These are phyloP conservation scores for Russula emetica DNA, from an alignment of 768 basidiomycete genomes.

Conservation along the genomic window DNA sequence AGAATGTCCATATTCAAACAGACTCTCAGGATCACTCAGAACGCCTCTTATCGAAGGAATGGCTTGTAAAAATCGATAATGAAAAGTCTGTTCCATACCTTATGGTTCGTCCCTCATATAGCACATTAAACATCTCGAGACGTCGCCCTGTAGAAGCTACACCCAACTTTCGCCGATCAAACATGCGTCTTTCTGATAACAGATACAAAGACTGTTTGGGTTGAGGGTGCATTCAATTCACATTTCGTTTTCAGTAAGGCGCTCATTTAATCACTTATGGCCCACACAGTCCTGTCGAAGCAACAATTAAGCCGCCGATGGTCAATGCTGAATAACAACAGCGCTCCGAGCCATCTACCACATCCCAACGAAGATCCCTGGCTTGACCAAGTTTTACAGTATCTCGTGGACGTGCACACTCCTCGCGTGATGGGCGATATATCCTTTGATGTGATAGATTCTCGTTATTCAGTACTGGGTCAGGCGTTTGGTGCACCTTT, in stretches of 20 bases:
- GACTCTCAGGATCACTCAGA: constrained; percentile 50
- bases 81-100: constrained; percentile 63
- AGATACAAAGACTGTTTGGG: constrained; percentile 71
- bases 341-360: constrained; percentile 31
- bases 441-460: constrained; percentile 55
- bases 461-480: constrained; percentile 53
- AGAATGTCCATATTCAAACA: background rate
- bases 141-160: constrained; percentile 49
- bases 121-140: constrained; percentile 3
- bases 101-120: constrained; percentile 47
- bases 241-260: constrained; percentile 5
- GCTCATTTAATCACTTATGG: constrained; percentile 17
- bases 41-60: constrained; percentile 59
- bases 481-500: constrained; percentile 19
- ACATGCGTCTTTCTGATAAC: constrained; percentile 62
- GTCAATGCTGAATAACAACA: constrained; percentile 51
- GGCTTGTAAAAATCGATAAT: constrained; percentile 65
- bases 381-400: constrained; percentile 51
- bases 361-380: constrained; percentile 55
- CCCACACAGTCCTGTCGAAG: constrained; percentile 45
- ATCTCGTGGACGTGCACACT: constrained; percentile 57
- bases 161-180: constrained; percentile 50
- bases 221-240: constrained; percentile 51
- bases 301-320: constrained; percentile 50
- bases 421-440: constrained; percentile 55